These are phyloP conservation scores for Tetrahymena thermophila DNA, from an alignment of 73 alveolate species.

Conservation along the genomic window DNA sequence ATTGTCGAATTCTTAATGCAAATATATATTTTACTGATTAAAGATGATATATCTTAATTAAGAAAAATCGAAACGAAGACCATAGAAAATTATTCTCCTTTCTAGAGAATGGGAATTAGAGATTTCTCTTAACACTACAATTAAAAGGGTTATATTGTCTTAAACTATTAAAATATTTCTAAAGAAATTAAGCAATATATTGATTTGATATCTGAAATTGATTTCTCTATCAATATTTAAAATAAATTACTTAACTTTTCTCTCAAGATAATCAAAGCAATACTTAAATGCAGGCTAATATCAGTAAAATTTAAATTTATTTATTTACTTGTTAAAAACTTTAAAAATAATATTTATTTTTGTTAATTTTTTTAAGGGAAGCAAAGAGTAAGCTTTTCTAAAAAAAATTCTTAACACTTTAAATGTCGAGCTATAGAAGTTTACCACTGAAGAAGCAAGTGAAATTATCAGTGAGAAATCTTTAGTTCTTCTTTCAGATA, in stretches of 20 bases:
- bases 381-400: neutral
- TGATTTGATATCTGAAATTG: neutral
- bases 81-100: neutral
- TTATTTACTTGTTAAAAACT: no score
- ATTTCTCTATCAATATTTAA: neutral
- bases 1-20: neutral
- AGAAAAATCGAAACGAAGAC: neutral
- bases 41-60: neutral
- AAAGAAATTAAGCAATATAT: neutral
- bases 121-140: neutral
- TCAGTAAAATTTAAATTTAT: neutral
- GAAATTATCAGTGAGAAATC: neutral
- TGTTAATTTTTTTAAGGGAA: neutral
- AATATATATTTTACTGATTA: neutral
- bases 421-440: neutral
- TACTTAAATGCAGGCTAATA: neutral
- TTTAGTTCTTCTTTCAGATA: neutral
- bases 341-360: no score
- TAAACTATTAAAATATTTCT: neutral
- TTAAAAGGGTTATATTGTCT: neutral
- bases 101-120: neutral
- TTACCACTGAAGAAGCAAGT: neutral
- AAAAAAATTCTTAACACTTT: neutral
- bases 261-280: neutral
- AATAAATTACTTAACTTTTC: neutral